These are phyloP conservation scores for Penicillium angulare DNA, from an alignment of 495 filamentous ascomycete genomes.

Conservation along the genomic window DNA sequence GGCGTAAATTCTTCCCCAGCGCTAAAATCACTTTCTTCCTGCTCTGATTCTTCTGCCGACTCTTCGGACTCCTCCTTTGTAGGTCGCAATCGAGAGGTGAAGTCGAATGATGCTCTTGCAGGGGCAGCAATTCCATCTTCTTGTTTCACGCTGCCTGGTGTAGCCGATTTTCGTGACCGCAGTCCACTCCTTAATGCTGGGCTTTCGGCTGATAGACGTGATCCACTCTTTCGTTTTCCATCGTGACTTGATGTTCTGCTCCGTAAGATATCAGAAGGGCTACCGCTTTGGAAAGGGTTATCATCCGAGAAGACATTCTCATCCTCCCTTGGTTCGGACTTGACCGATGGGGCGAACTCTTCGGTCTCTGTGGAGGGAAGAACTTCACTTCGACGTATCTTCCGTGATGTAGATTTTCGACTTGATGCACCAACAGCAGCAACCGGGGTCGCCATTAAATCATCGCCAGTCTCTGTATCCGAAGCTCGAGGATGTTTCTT, in stretches of 20 bases:
- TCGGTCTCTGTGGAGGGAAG: constrained; percentile 45
- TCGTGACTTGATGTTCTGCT: constrained; percentile 39
- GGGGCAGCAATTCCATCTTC: constrained; percentile 38
- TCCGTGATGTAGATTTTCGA: constrained; percentile 46
- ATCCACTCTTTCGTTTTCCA: constrained; percentile 49
- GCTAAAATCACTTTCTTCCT: constrained; percentile 49
- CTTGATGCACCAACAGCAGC: constrained; percentile 28
- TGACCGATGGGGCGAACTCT: constrained; percentile 33
- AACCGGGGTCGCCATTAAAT: constrained; percentile 32
- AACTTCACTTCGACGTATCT: constrained; percentile 56
- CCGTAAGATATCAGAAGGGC: constrained; percentile 47
- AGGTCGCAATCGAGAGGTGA: constrained; percentile 29
- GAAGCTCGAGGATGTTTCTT: constrained; percentile 55
- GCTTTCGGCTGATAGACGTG: constrained; percentile 36
- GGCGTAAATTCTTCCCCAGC: constrained; percentile 91
- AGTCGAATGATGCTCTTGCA: constrained; percentile 45
- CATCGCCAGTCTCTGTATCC: constrained; percentile 50
- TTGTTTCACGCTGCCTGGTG: constrained; percentile 34
- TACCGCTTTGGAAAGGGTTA: constrained; percentile 93
- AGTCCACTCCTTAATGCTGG: constrained; percentile 31
- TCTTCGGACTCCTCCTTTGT: constrained; percentile 32
- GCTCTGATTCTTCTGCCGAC: constrained; percentile 37
- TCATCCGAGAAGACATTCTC: constrained; percentile 79
- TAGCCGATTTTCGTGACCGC: constrained; percentile 37
- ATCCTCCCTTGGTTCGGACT: constrained; percentile 39